Conservation (phyloP, 257 asterid species). For the Anisodus acutangulus region DNA sequence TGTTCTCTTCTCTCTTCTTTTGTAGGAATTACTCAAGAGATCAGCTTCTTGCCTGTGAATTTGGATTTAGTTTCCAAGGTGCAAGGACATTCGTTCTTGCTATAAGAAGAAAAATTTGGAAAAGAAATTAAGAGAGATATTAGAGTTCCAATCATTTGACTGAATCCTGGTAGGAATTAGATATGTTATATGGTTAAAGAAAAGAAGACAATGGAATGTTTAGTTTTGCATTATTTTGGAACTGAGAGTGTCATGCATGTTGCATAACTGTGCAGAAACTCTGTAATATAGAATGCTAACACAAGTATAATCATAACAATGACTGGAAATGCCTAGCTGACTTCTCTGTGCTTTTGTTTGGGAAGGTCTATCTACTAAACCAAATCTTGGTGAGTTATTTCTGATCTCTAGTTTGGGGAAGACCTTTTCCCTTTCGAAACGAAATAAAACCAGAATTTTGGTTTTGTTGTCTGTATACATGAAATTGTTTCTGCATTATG, state of each 20-base stretch:
- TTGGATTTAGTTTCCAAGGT: too few relatives aligned
- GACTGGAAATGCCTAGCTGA: conserved; percentile 8
- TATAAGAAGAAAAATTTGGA: too few relatives aligned
- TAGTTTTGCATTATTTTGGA: not conserved
- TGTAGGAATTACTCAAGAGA: too few relatives aligned
- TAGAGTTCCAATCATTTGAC: not conserved
- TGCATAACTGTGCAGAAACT: not conserved
- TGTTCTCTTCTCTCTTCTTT: too few relatives aligned
- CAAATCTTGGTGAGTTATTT: conserved; percentile 10
- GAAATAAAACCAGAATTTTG: not conserved
- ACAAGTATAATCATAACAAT: not conserved
- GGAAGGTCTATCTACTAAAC: not conserved
- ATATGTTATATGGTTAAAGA: not conserved
- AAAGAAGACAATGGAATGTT: not conserved
- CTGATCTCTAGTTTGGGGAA: not conserved
- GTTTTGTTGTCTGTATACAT: not conserved
- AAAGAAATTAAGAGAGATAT: too few relatives aligned
- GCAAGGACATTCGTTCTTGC: too few relatives aligned
- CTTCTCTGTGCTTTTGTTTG: not conserved
- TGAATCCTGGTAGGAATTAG: not conserved
- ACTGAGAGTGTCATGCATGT: conserved; percentile 9
- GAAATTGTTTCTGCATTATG: conserved; percentile 13
- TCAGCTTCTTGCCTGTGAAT: too few relatives aligned
- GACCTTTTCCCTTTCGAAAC: not conserved
- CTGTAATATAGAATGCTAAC: not conserved